Conservation (phyloP, 257 asterid species). For the Solanum clarkiae region DNA sequence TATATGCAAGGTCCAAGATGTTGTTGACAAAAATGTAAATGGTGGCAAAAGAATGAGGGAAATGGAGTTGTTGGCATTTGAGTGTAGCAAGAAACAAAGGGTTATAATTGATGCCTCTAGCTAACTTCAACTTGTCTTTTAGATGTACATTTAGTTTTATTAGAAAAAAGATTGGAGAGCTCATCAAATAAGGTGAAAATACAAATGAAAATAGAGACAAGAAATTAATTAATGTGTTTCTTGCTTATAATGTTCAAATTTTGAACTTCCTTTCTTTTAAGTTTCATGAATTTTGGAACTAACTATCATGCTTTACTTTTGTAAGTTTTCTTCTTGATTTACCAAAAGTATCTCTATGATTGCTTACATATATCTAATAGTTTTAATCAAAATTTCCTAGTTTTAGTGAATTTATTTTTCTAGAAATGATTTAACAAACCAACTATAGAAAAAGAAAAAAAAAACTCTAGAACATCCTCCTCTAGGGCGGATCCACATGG, state of each 20-base stretch:
- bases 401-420: too few species aligned
- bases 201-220: neutral
- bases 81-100: conserved; percentile 3
- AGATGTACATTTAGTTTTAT: neutral
- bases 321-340: neutral
- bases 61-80: conserved; percentile 1
- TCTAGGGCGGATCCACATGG: too few species aligned
- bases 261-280: neutral
- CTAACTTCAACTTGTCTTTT: neutral
- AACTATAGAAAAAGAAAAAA: too few species aligned
- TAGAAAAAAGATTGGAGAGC: neutral
- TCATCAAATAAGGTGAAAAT: neutral
- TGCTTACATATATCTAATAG: too few species aligned
- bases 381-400: too few species aligned
- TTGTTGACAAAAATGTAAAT: neutral
- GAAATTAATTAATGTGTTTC: neutral
- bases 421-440: too few species aligned
- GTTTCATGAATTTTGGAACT: neutral
- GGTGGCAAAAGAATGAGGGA: conserved; percentile 1
- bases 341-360: neutral
- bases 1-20: conserved; percentile 9
- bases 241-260: neutral
- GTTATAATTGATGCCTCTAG: neutral
- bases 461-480: too few species aligned
- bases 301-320: neutral